These are phyloP conservation scores for Hypoxylon fragiforme DNA, from an alignment of 495 filamentous ascomycete species.

Conservation along the genomic window DNA sequence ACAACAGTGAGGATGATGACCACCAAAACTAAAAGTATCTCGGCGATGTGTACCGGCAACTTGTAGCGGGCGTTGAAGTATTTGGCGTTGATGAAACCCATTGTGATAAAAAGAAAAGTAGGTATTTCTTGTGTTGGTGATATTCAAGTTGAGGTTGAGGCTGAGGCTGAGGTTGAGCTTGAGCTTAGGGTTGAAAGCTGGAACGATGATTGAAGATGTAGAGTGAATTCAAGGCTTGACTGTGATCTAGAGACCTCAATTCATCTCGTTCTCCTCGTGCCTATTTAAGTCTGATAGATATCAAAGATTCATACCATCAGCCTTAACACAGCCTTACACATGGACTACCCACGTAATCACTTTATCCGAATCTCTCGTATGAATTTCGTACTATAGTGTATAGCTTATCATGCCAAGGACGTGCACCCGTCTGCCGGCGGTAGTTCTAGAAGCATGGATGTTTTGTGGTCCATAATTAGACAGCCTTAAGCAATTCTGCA, in stretches of 20 bases:
- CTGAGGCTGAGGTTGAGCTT: no score
- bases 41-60: constrained; percentile 1
- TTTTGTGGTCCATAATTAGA: neutral
- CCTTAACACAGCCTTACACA: neutral
- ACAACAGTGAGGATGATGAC: constrained; percentile 8
- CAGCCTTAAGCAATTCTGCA: no score
- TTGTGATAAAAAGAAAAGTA: no score
- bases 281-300: no score
- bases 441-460: neutral
- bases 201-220: no score
- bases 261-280: no score
- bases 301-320: neutral
- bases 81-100: neutral
- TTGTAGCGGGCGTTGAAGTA: constrained; percentile 14
- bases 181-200: no score
- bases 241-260: no score
- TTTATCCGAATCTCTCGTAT: neutral
- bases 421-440: no score
- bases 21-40: neutral
- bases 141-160: no score
- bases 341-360: neutral
- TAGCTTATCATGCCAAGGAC: neutral
- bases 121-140: no score
- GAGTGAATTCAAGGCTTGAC: no score
- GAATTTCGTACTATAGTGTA: neutral